phyloP scores from a whole-genome alignment of 768 basidiomycete species.

The Termitomyces sp. region DNA sequence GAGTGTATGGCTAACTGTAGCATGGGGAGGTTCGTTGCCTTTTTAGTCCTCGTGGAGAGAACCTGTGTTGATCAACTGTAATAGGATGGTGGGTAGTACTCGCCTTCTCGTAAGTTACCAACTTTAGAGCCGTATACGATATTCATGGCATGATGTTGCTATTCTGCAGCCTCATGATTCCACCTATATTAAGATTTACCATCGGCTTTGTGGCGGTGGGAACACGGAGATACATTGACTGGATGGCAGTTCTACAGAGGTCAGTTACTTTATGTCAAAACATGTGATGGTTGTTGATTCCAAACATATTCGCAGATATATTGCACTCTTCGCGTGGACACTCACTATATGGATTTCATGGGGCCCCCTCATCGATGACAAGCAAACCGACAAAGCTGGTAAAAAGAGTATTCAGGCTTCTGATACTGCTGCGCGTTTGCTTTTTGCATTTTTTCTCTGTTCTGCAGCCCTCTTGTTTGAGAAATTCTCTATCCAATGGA shows the following conservation, averaged over 20 bases:
- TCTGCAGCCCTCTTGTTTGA: constrained; percentile 68
- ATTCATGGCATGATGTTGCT: constrained; percentile 11
- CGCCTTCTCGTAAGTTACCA: constrained; percentile 49
- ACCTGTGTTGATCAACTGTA: background rate
- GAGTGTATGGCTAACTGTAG: constrained; percentile 79
- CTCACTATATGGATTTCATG: constrained; percentile 67
- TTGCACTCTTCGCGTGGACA: constrained; percentile 67
- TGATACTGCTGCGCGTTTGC: constrained; percentile 52
- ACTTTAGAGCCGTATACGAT: background rate
- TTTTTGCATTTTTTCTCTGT: constrained; percentile 72
- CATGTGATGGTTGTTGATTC: background rate
- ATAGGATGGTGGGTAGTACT: constrained; percentile 79
- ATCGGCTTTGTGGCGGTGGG: constrained; percentile 72
- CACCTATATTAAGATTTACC: constrained; percentile 51
- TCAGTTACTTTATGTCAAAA: constrained; percentile 17
- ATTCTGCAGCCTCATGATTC: constrained; percentile 39
- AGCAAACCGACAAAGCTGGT: constrained; percentile 26
- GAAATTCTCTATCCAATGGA: constrained; percentile 85
- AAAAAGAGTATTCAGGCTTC: constrained; percentile 36
- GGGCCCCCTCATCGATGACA: constrained; percentile 55
- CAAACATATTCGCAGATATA: constrained; percentile 32
- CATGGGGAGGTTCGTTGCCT: constrained; percentile 62
- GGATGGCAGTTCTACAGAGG: constrained; percentile 64
- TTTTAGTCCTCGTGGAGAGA: background rate
- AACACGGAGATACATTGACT: constrained; percentile 72